These are phyloP conservation scores for Septoria linicola DNA, from an alignment of 2,329 filamentous ascomycete species.

Conservation along the genomic window DNA sequence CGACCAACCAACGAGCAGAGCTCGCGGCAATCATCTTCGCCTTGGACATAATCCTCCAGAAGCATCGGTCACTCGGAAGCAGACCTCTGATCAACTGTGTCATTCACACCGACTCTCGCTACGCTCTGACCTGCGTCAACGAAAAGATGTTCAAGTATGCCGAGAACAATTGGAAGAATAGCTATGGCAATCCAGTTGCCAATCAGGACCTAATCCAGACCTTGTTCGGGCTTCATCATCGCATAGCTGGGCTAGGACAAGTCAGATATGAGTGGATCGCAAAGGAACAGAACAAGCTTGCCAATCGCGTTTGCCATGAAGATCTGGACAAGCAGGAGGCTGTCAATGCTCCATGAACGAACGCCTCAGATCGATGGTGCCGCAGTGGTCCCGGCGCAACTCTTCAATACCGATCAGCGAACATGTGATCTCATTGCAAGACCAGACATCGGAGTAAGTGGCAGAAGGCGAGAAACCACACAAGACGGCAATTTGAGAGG, in stretches of 20 bases:
- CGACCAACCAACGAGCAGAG: background rate
- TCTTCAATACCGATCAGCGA: too few relatives aligned
- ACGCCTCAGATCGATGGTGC: too few relatives aligned
- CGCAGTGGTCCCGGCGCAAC: too few relatives aligned
- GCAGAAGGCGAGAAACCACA: too few relatives aligned
- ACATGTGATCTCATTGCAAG: too few relatives aligned
- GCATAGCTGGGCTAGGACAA: conserved; percentile 5
- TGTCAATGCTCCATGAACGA: too few relatives aligned
- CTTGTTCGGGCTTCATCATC: conserved; percentile 5
- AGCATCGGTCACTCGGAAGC: background rate
- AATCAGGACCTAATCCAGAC: conserved; percentile 17
- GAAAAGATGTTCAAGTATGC: conserved; percentile 16
- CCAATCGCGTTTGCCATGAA: background rate
- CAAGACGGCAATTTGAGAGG: too few relatives aligned
- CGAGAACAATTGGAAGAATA: conserved; percentile 15
- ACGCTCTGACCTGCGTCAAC: conserved; percentile 17
- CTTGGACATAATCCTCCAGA: background rate
- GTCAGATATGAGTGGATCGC: conserved; percentile 17
- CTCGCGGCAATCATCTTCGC: background rate
- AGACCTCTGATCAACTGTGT: background rate
- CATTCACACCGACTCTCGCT: conserved; percentile 16
- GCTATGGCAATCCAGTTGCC: conserved; percentile 8
- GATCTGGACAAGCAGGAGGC: background rate
- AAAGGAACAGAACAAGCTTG: conserved; percentile 4
- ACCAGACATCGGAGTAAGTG: too few relatives aligned